These are phyloP conservation scores for Sporothrix variecibatus DNA, from an alignment of 2,329 filamentous ascomycete genomes.

Conservation along the genomic window DNA sequence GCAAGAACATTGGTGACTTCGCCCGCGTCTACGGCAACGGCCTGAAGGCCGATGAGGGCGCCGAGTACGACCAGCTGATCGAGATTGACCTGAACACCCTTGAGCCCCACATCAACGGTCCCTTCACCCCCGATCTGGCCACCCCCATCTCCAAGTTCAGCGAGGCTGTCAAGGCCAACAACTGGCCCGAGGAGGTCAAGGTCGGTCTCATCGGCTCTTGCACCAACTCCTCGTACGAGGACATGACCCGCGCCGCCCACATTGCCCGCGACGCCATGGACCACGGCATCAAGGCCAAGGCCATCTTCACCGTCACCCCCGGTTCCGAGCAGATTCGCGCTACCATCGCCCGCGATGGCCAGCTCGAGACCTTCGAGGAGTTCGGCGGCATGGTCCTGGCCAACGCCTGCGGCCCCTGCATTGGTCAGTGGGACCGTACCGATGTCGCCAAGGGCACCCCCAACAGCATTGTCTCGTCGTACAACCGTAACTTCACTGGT, in stretches of 20 bases:
- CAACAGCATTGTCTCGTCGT: slow-evolving; percentile 97
- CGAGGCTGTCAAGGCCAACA: slow-evolving; percentile 88
- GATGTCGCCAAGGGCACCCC: slow-evolving; percentile 93
- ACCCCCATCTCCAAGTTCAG: slow-evolving; percentile 98
- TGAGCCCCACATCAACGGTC: slow-evolving; percentile 97
- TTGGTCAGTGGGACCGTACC: slow-evolving; percentile 91
- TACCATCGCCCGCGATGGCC: slow-evolving; percentile 86
- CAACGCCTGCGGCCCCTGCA: slow-evolving; percentile 91
- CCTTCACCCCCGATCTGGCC: slow-evolving; percentile 96
- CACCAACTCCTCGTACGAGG: slow-evolving; percentile 86
- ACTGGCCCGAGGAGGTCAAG: slow-evolving; percentile 95
- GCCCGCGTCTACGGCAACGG: slow-evolving; percentile 81
- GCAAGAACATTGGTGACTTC: slow-evolving; percentile 86
- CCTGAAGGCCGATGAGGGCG: slow-evolving; percentile 83
- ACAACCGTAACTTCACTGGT: slow-evolving; percentile 99
- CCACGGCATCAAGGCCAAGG: slow-evolving; percentile 92
- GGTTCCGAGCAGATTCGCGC: slow-evolving; percentile 96
- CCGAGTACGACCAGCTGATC: slow-evolving; percentile 93
- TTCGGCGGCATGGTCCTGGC: slow-evolving; percentile 93
- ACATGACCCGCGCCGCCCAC: slow-evolving; percentile 90
- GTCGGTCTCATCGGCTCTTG: slow-evolving; percentile 97
- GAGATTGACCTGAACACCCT: slow-evolving; percentile 94
- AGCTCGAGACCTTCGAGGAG: slow-evolving; percentile 92
- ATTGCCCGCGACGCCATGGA: slow-evolving; percentile 89
- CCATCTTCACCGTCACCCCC: slow-evolving; percentile 91